Evolutionary conservation across 805 yeast species (phyloP).

Genomic region (Zygotorulaspora florentina): DNA sequence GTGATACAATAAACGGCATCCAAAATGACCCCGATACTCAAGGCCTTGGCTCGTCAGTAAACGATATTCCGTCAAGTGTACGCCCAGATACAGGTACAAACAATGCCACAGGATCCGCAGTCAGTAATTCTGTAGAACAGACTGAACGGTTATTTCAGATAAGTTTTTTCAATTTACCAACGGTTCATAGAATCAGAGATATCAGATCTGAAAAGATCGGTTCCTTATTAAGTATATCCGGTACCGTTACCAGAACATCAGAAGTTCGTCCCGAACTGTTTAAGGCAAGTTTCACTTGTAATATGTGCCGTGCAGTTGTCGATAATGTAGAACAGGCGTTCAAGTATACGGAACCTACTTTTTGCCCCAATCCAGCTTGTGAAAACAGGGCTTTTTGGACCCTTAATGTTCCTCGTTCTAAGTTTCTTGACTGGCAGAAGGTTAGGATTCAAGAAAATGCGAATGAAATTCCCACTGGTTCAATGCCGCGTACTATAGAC

Average conservation of each 20-base stretch:
- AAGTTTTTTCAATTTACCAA: conserved; percentile 81
- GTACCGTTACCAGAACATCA: conserved; percentile 93
- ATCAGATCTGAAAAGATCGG: conserved; percentile 88
- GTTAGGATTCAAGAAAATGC: conserved; percentile 94
- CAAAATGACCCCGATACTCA: conserved; percentile 31
- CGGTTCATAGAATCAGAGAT: conserved; percentile 81
- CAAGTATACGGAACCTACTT: conserved; percentile 90
- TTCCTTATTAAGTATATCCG: conserved; percentile 74
- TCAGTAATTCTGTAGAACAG: conserved; percentile 45
- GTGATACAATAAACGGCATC: conserved; percentile 32
- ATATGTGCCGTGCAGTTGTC: conserved; percentile 75
- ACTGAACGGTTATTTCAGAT: conserved; percentile 81
- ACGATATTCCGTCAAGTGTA: conserved; percentile 3
- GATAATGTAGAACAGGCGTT: conserved; percentile 91
- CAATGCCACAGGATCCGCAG: conserved; percentile 24
- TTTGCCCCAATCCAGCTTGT: conserved; percentile 85
- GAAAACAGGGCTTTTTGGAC: conserved; percentile 85
- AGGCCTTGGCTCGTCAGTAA: conserved; percentile 6
- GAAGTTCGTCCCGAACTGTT: conserved; percentile 94
- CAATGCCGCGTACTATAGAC: conserved; percentile 96
- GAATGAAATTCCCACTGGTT: conserved; percentile 95
- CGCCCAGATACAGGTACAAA: conserved; percentile 10
- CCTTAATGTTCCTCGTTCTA: conserved; percentile 74
- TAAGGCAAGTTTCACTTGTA: conserved; percentile 85
- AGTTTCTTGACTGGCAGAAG: conserved; percentile 94